Percentiles rank a stretch among this genome's conserved stretches.
phyloP scores from a whole-genome alignment of 2,329 filamentous ascomycete species.

The Botrytis porri region DNA sequence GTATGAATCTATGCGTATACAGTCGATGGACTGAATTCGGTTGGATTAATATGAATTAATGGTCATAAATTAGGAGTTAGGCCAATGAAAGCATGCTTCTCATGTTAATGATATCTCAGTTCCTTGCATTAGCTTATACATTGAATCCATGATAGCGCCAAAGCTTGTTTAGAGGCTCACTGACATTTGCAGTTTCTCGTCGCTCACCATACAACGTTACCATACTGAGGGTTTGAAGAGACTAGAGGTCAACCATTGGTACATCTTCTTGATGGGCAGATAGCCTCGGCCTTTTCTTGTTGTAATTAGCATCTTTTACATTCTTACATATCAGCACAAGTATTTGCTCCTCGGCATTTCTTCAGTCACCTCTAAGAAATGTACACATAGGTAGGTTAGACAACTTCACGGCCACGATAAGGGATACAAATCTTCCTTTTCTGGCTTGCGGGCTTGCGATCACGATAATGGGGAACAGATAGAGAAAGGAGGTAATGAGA shows the following conservation, averaged over 20 bases:
- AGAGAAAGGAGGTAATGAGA: not conserved
- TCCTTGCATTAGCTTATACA: not conserved
- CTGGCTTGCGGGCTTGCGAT: not conserved
- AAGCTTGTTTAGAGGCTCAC: not conserved
- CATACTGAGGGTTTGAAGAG: not conserved
- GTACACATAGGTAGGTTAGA: not conserved
- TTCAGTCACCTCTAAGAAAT: not conserved
- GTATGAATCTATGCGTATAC: constrained; percentile 19
- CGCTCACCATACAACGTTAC: not conserved
- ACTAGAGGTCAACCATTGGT: not conserved
- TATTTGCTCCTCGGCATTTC: not conserved
- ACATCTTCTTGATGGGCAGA: not conserved
- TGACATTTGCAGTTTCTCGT: not conserved
- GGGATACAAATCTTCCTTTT: not conserved
- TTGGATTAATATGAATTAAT: not conserved
- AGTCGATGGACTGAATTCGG: constrained; percentile 11
- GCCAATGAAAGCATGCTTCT: constrained; percentile 13
- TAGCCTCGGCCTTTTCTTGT: not conserved
- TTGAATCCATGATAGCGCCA: not conserved
- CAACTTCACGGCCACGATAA: not conserved
- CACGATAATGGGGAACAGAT: not conserved
- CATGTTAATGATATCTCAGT: not conserved
- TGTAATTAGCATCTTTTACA: not conserved
- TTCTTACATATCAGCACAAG: not conserved
- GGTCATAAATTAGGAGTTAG: constrained; percentile 6